phyloP scores from a whole-genome alignment of 1,284 basidiomycete genomes.

The Ustilago nuda region DNA sequence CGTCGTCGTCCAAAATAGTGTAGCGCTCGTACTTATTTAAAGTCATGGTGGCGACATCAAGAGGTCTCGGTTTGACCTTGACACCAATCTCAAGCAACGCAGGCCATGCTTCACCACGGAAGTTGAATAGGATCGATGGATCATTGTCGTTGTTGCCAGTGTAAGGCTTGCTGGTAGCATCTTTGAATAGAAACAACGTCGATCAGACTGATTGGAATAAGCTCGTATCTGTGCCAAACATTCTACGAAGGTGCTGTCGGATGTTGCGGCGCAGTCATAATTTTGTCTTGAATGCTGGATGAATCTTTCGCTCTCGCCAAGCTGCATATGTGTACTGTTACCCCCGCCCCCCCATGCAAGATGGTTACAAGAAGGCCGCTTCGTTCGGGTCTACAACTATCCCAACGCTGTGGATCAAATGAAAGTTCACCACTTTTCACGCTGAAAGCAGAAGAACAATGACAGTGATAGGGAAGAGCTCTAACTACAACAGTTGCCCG shows the following conservation, averaged over 20 bases:
- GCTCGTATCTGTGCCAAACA: neutral
- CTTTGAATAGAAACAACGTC: neutral
- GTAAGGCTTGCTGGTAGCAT: neutral
- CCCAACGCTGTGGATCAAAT: neutral
- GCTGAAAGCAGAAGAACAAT: neutral
- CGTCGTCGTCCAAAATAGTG: neutral
- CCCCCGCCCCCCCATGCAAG: neutral
- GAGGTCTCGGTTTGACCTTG: neutral
- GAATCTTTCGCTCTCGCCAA: neutral
- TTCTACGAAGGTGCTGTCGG: neutral
- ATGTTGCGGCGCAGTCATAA: neutral
- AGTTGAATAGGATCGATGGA: constrained; percentile 4
- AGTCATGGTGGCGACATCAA: neutral
- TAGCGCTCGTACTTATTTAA: neutral
- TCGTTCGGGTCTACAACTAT: neutral
- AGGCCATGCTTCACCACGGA: neutral
- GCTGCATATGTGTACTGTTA: neutral
- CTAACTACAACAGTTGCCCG: neutral
- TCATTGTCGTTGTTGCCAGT: neutral
- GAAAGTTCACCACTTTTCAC: neutral
- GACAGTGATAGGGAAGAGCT: neutral
- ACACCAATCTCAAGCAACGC: neutral
- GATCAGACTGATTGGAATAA: neutral
- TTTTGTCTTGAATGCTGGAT: neutral
- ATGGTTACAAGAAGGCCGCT: neutral